Percentiles rank a stretch among this genome's conserved stretches.
Evolutionary conservation across 2,329 filamentous ascomycete species (phyloP).

Genomic region (Cercospora sesami): DNA sequence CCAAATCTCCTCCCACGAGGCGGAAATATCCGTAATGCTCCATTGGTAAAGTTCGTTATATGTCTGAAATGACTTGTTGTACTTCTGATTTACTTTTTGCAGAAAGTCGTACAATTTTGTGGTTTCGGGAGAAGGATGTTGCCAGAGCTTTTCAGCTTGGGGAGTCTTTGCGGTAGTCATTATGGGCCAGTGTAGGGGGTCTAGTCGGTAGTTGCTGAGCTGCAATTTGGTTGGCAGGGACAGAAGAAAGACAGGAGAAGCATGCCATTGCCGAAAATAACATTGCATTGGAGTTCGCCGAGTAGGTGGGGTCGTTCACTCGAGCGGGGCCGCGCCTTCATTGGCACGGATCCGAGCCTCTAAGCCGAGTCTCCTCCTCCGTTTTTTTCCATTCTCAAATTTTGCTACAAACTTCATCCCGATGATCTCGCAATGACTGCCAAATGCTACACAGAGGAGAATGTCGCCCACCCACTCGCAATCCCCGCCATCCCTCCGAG

Average conservation of each 20-base stretch:
- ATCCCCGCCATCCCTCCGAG: constrained; percentile 28
- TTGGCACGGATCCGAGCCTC: background rate
- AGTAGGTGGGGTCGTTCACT: constrained; percentile 9
- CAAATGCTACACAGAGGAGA: constrained; percentile 10
- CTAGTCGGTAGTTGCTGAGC: background rate
- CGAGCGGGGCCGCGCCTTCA: constrained; percentile 2
- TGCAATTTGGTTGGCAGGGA: background rate
- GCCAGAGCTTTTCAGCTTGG: constrained; percentile 36
- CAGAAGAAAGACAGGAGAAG: background rate
- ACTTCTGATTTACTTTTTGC: constrained; percentile 65
- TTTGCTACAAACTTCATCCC: background rate
- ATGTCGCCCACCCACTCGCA: constrained; percentile 31
- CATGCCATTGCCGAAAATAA: background rate
- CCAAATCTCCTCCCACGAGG: constrained; percentile 87
- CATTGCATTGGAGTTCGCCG: background rate
- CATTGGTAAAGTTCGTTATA: constrained; percentile 80
- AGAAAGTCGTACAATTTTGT: constrained; percentile 51
- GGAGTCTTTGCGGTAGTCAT: constrained; percentile 9
- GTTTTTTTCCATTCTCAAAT: background rate
- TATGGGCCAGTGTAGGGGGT: background rate
- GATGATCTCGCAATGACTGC: background rate
- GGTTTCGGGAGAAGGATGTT: constrained; percentile 44
- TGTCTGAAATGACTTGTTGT: constrained; percentile 60
- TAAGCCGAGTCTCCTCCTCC: constrained; percentile 2
- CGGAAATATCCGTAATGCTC: constrained; percentile 73